Percentiles rank a stretch among this genome's conserved stretches.
These are phyloP conservation scores for Diversispora epigaea DNA, from an alignment of 192 early-diverging fungal genomes.

Conservation along the genomic window DNA sequence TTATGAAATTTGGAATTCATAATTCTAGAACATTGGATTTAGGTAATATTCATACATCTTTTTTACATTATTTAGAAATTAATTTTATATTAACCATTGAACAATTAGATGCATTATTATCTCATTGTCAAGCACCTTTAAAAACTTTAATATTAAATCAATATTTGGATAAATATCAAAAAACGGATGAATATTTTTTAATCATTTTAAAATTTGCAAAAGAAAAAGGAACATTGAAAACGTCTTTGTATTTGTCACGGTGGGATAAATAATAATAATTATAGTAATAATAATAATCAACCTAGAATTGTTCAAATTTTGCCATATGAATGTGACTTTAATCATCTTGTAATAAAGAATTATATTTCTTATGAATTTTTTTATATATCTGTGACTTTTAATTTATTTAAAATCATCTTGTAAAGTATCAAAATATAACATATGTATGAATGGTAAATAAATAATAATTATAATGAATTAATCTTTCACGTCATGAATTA, in stretches of 20 bases:
- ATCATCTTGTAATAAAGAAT: too few relatives aligned
- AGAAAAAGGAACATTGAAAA: not conserved
- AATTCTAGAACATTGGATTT: not conserved
- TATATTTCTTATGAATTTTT: too few relatives aligned
- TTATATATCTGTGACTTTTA: too few relatives aligned
- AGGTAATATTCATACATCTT: not conserved
- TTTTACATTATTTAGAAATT: not conserved
- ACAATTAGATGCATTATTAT: conserved; percentile 1
- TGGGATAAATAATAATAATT: not conserved
- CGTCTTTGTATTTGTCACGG: not conserved
- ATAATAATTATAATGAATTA: too few relatives aligned
- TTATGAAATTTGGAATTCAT: not conserved
- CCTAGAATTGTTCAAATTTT: too few relatives aligned
- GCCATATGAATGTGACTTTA: too few relatives aligned
- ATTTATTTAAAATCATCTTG: too few relatives aligned
- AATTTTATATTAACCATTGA: not conserved
- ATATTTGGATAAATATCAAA: not conserved
- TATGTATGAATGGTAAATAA: too few relatives aligned
- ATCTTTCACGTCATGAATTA: too few relatives aligned
- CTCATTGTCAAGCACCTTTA: not conserved
- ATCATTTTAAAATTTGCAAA: not conserved
- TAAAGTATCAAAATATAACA: too few relatives aligned
- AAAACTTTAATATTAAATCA: not conserved
- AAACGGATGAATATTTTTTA: not conserved
- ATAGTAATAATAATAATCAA: too few relatives aligned